phyloP scores from a whole-genome alignment of 768 basidiomycete genomes.

The Leccinum incarnatum region DNA sequence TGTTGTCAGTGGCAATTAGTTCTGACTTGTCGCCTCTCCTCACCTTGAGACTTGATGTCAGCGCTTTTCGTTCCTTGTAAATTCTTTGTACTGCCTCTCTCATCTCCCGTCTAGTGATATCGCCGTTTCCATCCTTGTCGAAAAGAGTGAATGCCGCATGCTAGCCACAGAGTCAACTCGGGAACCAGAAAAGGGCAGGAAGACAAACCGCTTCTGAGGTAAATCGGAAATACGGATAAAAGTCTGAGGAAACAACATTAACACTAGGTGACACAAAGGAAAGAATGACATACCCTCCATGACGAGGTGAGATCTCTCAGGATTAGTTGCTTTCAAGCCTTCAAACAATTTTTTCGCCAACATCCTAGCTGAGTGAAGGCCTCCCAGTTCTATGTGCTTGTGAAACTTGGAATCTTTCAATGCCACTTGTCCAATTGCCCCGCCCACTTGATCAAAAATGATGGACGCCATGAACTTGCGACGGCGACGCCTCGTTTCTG shows the following conservation, averaged over 20 bases:
- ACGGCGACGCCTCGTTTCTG: constrained; percentile 40
- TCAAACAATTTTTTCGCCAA: constrained; percentile 69
- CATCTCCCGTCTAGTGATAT: constrained; percentile 77
- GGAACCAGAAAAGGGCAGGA: neutral
- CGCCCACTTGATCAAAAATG: constrained; percentile 66
- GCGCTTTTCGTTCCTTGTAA: constrained; percentile 71
- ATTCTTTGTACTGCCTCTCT: constrained; percentile 79
- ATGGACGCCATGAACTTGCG: constrained; percentile 58
- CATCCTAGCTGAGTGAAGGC: constrained; percentile 60
- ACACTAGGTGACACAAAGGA: neutral
- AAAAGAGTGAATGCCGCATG: constrained; percentile 68
- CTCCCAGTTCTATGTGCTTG: constrained; percentile 50
- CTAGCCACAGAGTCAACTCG: constrained; percentile 32
- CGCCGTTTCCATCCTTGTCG: constrained; percentile 82
- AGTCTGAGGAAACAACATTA: constrained; percentile 46
- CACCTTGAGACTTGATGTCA: constrained; percentile 70
- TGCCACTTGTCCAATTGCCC: constrained; percentile 67
- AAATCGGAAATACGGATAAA: constrained; percentile 71
- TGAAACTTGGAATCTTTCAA: constrained; percentile 64
- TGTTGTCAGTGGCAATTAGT: constrained; percentile 3
- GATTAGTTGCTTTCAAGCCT: constrained; percentile 55
- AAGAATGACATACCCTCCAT: constrained; percentile 53
- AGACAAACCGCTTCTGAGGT: constrained; percentile 61
- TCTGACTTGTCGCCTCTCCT: constrained; percentile 4
- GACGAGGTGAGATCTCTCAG: constrained; percentile 57